These are phyloP conservation scores for Globisporangium solare DNA, from an alignment of 352 stramenopile species.

Conservation along the genomic window DNA sequence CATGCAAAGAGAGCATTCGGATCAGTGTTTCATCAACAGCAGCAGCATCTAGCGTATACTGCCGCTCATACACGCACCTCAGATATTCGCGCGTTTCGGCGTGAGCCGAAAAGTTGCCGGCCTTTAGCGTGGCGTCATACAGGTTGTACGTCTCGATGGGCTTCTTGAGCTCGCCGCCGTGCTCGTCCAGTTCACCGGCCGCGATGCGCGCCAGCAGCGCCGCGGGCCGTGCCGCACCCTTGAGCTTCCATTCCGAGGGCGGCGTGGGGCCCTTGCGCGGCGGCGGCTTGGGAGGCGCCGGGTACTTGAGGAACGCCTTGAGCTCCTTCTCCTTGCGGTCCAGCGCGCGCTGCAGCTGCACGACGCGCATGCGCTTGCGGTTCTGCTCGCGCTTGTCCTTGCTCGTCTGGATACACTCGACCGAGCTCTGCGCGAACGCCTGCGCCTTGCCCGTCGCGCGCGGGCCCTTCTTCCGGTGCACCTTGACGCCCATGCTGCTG, in stretches of 20 bases:
- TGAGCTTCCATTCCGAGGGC: constrained; percentile 74
- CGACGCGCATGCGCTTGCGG: constrained; percentile 70
- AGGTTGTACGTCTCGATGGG: constrained; percentile 77
- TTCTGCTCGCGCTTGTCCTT: constrained; percentile 64
- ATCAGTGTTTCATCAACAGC: no score
- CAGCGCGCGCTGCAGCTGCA: constrained; percentile 73
- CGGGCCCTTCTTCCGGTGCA: constrained; percentile 55
- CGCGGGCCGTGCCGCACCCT: constrained; percentile 61
- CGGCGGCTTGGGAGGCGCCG: constrained; percentile 28
- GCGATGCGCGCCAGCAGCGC: constrained; percentile 73
- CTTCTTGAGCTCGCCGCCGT: constrained; percentile 65
- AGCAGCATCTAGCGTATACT: no score
- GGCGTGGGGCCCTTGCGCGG: constrained; percentile 51
- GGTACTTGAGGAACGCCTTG: constrained; percentile 46
- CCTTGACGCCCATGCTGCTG: constrained; percentile 40
- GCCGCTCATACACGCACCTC: constrained; percentile 21
- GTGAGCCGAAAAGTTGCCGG: constrained; percentile 51
- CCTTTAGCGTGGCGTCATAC: constrained; percentile 47
- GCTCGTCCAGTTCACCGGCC: constrained; percentile 72
- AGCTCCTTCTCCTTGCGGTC: constrained; percentile 68
- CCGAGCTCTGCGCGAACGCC: constrained; percentile 56
- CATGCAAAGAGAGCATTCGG: not conserved
- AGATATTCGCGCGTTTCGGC: constrained; percentile 70
- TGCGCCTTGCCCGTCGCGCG: constrained; percentile 45
- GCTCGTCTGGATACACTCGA: constrained; percentile 52